These are phyloP conservation scores for Nidularia sp. DNA, from an alignment of 768 basidiomycete genomes.

Conservation along the genomic window DNA sequence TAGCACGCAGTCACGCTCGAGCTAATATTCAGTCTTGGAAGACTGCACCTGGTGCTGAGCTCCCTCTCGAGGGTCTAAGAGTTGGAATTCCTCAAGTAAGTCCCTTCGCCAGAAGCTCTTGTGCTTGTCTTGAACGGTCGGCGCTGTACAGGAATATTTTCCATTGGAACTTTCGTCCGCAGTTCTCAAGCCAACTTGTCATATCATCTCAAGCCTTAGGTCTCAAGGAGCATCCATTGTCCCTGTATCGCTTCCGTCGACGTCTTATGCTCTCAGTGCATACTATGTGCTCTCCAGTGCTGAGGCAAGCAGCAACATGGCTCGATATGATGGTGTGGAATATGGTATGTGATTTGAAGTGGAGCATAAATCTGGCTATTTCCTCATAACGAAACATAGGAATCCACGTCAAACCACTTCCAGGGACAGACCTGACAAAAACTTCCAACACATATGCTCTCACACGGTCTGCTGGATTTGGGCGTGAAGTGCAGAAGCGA, in stretches of 20 bases:
- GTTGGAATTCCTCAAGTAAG: constrained; percentile 75
- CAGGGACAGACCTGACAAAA: constrained; percentile 38
- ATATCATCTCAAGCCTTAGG: constrained; percentile 33
- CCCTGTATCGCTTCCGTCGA: constrained; percentile 70
- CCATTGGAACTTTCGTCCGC: constrained; percentile 55
- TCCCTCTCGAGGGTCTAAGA: constrained; percentile 45
- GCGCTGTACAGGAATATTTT: constrained; percentile 63
- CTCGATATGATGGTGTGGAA: constrained; percentile 83
- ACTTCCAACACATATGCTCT: constrained; percentile 58
- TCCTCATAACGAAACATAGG: constrained; percentile 30
- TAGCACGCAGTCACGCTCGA: constrained; percentile 10
- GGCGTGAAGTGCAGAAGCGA: constrained; percentile 80
- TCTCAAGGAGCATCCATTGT: constrained; percentile 61
- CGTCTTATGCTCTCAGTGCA: constrained; percentile 74
- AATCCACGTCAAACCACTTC: constrained; percentile 38
- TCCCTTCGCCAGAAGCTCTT: constrained; percentile 1
- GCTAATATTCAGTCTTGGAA: constrained; percentile 9
- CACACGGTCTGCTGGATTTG: constrained; percentile 71
- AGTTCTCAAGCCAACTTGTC: constrained; percentile 41
- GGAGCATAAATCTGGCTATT: neutral
- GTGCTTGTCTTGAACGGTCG: neutral
- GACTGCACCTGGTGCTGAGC: neutral
- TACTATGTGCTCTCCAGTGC: constrained; percentile 97
- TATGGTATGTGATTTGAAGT: constrained; percentile 48
- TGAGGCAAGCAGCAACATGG: constrained; percentile 90